phyloP scores from a whole-genome alignment of 345 rosid genomes.

The Bruguiera parviflora region DNA sequence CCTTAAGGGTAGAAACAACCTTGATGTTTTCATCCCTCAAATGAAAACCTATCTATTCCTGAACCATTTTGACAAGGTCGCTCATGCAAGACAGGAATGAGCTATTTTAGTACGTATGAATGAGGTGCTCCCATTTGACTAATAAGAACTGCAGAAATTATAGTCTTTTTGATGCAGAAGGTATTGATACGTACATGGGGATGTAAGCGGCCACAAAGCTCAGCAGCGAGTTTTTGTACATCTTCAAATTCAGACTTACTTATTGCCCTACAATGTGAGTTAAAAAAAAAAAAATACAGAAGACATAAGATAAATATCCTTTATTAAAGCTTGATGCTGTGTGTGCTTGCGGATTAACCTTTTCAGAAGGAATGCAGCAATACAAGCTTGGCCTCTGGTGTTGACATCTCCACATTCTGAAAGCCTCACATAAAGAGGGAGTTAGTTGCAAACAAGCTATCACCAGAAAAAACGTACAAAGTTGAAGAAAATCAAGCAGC shows the following conservation, averaged over 20 bases:
- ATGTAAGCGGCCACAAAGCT: conserved; percentile 88
- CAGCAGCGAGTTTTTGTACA: conserved; percentile 82
- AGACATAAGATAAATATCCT: conserved; percentile 19
- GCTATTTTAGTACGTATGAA: too few species aligned
- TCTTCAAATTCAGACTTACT: conserved; percentile 70
- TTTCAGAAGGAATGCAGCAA: conserved; percentile 63
- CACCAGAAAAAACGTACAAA: conserved; percentile 12
- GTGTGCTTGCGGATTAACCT: conserved; percentile 42
- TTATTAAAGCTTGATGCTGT: conserved; percentile 20
- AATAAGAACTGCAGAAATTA: conserved; percentile 2
- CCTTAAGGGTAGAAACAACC: too few species aligned
- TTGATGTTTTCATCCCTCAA: too few species aligned
- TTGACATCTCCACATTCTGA: conserved; percentile 45
- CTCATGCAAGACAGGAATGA: too few species aligned
- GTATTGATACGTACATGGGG: conserved; percentile 46
- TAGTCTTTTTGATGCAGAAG: conserved; percentile 1
- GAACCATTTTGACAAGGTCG: too few species aligned
- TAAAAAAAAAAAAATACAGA: conserved; percentile 6
- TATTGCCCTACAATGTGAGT: conserved; percentile 56
- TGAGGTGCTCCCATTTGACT: not conserved
- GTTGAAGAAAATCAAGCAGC: conserved; percentile 4
- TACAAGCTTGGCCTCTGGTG: conserved; percentile 40
- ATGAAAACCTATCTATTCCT: too few species aligned
- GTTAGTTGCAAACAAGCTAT: conserved; percentile 3
- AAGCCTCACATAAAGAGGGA: conserved; percentile 12